Evolutionary conservation across 768 basidiomycete genomes (phyloP).

Genomic region (Hortiboletus campestris): DNA sequence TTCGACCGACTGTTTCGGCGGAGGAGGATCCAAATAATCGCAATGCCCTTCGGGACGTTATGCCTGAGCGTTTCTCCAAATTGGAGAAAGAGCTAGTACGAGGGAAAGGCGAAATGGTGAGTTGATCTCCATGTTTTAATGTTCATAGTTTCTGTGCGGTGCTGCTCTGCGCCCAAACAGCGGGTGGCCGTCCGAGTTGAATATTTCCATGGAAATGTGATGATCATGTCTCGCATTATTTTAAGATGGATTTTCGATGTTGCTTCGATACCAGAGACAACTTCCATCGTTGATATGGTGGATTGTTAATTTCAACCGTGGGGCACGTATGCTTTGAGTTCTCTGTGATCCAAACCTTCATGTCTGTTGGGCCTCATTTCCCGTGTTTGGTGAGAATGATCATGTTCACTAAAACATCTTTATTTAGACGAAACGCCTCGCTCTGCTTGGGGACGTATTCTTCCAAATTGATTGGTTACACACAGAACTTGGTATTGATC

Average conservation of each 20-base stretch:
- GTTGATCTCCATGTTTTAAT: conserved; percentile 25
- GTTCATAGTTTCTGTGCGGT: not conserved
- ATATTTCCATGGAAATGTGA: not conserved
- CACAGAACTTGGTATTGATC: conserved; percentile 72
- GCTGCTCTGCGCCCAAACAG: not conserved
- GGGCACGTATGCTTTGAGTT: not conserved
- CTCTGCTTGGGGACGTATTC: conserved; percentile 60
- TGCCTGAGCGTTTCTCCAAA: conserved; percentile 74
- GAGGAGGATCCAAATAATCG: conserved; percentile 41
- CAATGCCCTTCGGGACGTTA: conserved; percentile 61
- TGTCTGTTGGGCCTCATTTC: not conserved
- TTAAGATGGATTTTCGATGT: not conserved
- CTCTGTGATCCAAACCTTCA: not conserved
- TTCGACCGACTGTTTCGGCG: conserved; percentile 43
- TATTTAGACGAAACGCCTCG: conserved; percentile 63
- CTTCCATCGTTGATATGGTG: not conserved
- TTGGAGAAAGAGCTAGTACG: conserved; percentile 83
- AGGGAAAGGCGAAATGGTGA: conserved; percentile 83
- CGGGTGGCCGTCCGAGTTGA: not conserved
- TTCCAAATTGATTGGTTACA: conserved; percentile 81
- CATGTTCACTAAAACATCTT: conserved; percentile 1
- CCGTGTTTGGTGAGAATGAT: not conserved
- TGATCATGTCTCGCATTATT: not conserved
- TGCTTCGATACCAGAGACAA: too few species aligned
- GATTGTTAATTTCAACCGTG: not conserved